Evolutionary conservation across 768 basidiomycete species (phyloP).

Genomic region (Chalciporus piperatus): DNA sequence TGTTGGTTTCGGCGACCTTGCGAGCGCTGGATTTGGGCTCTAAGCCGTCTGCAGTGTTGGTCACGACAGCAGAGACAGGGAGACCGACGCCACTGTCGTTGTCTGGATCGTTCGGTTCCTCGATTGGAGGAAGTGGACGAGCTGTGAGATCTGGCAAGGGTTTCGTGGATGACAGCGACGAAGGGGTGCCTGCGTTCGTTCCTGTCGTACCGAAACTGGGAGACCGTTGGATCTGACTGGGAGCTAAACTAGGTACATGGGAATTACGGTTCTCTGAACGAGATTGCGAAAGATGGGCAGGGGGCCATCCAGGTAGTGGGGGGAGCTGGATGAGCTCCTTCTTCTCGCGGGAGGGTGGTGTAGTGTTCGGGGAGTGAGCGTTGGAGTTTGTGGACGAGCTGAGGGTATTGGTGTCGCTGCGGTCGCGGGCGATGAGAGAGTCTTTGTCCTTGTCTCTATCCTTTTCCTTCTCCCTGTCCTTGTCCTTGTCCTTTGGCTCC

Average conservation of each 20-base stretch:
- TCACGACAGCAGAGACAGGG: constrained; percentile 33
- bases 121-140: constrained; percentile 49
- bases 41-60: constrained; percentile 15
- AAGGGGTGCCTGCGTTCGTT: constrained; percentile 41
- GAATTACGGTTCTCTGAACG: constrained; percentile 23
- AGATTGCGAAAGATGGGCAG: constrained; percentile 31
- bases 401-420: constrained; percentile 33
- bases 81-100: constrained; percentile 36
- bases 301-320: constrained; percentile 69
- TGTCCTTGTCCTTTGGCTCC: constrained; percentile 55
- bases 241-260: constrained; percentile 7
- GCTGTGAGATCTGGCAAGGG: constrained; percentile 67
- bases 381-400: constrained; percentile 25
- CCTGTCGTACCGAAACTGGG: constrained; percentile 27
- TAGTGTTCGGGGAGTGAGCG: constrained; percentile 21
- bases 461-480: constrained; percentile 33
- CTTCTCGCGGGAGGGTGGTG: constrained; percentile 51
- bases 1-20: constrained; percentile 36
- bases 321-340: constrained; percentile 49
- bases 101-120: constrained; percentile 37
- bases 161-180: constrained; percentile 54
- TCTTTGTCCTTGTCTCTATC: constrained; percentile 28
- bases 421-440: constrained; percentile 28
- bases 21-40: constrained; percentile 33
- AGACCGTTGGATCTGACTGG: constrained; percentile 29